Evolutionary conservation across 441 rosid species (phyloP), one percentile per base, ranked within the genome.

Genomic region (Erodium trifolium): DNA sequence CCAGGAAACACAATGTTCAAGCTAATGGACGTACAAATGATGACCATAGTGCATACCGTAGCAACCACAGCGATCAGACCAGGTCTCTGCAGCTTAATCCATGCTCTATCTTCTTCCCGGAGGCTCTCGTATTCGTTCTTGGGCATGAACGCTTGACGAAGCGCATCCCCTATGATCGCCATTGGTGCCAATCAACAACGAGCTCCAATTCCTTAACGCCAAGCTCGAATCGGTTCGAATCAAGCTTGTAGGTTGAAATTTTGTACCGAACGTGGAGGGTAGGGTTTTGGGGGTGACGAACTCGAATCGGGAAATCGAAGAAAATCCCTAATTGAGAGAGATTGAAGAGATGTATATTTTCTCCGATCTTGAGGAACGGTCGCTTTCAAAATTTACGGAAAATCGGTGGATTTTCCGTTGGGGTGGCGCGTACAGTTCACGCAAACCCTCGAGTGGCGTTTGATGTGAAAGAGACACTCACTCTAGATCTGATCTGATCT

Each of bases 71-170:
- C 68, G 14, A 76, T 23, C 67, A 86, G 17, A 8, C 73, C 49
- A 12, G 96, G 96, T 14, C 87, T 77, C 72, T 85, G 96, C 29
- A 93, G 83, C 83, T 84, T 92, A 67, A 75, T 34, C 92, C 90
- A 86, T 19, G 87, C 96, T 77, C 79, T 88, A 57, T 88, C 96
- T 70, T 92, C 93, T 65, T 90, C 92, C 6, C 93, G 78, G 3
- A 88, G 84, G 73, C 83, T 82, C 74, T 88, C 89, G 79, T 92
- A 92, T 80, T 88, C 91, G 70, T 74, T 95, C 78, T 90, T 88
- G 35, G 88, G 96, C 96, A 87, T 92, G 76, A 92, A 90, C 9
- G 90, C 96, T 73, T 88, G 91, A 71, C 96, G 90, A 70, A 90
- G 77, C 59, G 92, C 98, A 78, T 92, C 92, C 19, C 91, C 78